Evolutionary conservation across 306 rosid genomes (phyloP).

Genomic region (Hylodesmum podocarpum): DNA sequence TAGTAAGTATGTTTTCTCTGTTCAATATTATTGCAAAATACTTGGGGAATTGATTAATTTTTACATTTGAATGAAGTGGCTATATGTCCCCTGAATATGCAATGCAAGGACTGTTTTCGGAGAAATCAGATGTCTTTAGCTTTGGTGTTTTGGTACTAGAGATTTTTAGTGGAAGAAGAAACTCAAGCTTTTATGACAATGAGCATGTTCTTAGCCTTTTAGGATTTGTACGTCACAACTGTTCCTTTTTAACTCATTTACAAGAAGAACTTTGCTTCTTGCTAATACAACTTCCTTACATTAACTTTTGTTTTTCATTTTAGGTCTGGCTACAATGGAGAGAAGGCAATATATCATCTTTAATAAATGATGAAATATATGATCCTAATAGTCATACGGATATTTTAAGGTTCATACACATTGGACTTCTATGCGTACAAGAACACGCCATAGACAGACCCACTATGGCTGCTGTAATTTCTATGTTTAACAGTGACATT

Average conservation of each 20-base stretch:
- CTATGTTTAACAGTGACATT: conserved; percentile 38
- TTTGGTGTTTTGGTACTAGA: conserved; percentile 20
- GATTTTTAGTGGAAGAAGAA: conserved; percentile 22
- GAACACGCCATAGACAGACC: conserved; percentile 29
- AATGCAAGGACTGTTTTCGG: neutral
- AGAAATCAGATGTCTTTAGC: conserved; percentile 31
- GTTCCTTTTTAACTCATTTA: neutral
- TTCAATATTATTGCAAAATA: neutral
- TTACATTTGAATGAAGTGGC: neutral
- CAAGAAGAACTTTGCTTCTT: neutral
- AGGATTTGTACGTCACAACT: conserved; percentile 19
- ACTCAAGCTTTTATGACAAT: conserved; percentile 8
- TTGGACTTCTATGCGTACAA: conserved; percentile 41
- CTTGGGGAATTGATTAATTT: neutral
- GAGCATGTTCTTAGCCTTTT: conserved; percentile 9
- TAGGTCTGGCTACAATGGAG: conserved; percentile 39
- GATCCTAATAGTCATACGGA: neutral
- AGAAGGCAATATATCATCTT: neutral
- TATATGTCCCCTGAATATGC: conserved; percentile 19
- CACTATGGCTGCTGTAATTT: conserved; percentile 22
- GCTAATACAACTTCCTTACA: neutral
- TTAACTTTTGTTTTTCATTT: neutral
- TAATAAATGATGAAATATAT: conserved; percentile 17
- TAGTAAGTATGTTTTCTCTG: conserved; percentile 9
- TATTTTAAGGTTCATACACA: conserved; percentile 34